Evolutionary conservation across 2,329 filamentous ascomycete species (phyloP).

Genomic region (Pyrenophora teres): DNA sequence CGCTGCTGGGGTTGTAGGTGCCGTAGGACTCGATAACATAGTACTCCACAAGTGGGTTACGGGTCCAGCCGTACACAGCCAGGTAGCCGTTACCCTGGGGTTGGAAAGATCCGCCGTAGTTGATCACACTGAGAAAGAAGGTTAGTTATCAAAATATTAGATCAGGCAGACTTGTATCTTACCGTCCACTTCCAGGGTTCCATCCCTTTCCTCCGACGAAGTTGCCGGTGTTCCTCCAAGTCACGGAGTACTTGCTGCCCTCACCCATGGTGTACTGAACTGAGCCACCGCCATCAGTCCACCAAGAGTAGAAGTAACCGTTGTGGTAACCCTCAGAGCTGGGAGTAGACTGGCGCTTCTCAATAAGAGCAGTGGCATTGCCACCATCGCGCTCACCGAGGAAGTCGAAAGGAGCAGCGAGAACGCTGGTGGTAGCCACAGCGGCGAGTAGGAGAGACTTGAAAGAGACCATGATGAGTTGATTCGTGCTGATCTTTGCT

Average conservation of each 20-base stretch:
- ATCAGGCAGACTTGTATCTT: neutral
- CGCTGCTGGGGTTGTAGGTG: conserved; percentile 53
- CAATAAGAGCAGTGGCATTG: conserved; percentile 23
- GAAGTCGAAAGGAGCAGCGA: conserved; percentile 26
- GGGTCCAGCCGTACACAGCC: conserved; percentile 61
- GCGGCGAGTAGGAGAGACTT: conserved; percentile 26
- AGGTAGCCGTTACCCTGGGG: conserved; percentile 29
- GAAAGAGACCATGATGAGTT: conserved; percentile 29
- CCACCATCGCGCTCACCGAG: conserved; percentile 26
- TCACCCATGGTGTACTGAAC: conserved; percentile 30
- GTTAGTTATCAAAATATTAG: neutral
- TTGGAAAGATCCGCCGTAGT: conserved; percentile 22
- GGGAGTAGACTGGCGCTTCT: conserved; percentile 41
- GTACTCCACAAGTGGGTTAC: conserved; percentile 59
- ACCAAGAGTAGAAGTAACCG: conserved; percentile 63
- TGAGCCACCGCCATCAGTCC: conserved; percentile 55
- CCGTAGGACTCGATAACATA: conserved; percentile 61
- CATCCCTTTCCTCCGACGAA: conserved; percentile 36
- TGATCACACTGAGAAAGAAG: conserved; percentile 16
- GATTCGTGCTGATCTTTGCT: conserved; percentile 7
- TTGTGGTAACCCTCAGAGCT: conserved; percentile 54
- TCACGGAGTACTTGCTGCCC: conserved; percentile 28
- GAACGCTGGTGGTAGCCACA: conserved; percentile 17
- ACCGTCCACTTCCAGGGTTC: conserved; percentile 54
- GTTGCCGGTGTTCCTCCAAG: conserved; percentile 30